These are phyloP conservation scores for Lactarius hengduanensis DNA, from an alignment of 768 basidiomycete species.

Conservation along the genomic window DNA sequence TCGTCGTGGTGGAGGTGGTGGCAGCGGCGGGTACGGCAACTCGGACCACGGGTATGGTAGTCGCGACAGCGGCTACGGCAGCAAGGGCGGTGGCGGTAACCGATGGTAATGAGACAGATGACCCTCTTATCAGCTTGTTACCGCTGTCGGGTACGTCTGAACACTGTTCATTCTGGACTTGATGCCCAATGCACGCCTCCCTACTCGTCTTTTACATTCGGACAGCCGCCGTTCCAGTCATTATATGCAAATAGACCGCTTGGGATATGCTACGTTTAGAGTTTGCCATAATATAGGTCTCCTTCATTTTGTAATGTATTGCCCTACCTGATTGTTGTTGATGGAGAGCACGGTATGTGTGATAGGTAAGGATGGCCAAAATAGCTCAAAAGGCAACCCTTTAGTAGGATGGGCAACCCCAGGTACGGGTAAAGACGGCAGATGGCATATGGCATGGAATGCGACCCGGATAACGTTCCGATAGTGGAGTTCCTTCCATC, in stretches of 20 bases:
- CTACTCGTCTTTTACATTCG: background rate
- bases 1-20: conserved; percentile 47
- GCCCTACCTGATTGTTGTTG: background rate
- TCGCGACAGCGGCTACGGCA: conserved; percentile 43
- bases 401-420: too few species aligned
- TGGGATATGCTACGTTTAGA: conserved; percentile 23
- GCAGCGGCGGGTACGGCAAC: conserved; percentile 44
- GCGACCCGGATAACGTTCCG: too few species aligned
- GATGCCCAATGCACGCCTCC: conserved; percentile 3
- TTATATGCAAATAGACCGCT: conserved; percentile 20
- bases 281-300: conserved; percentile 19
- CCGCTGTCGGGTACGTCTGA: conserved; percentile 1
- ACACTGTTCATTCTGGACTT: background rate
- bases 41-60: conserved; percentile 44
- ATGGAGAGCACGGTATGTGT: background rate
- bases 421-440: background rate
- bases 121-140: background rate
- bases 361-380: background rate
- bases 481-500: background rate
- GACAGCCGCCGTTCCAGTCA: conserved; percentile 13
- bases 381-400: background rate
- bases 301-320: background rate
- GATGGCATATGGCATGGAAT: background rate
- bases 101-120: conserved; percentile 34
- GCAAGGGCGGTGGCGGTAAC: conserved; percentile 30